Conservation (phyloP, 2,329 filamentous ascomycete species). For the Ophiostoma piceae region DNA sequence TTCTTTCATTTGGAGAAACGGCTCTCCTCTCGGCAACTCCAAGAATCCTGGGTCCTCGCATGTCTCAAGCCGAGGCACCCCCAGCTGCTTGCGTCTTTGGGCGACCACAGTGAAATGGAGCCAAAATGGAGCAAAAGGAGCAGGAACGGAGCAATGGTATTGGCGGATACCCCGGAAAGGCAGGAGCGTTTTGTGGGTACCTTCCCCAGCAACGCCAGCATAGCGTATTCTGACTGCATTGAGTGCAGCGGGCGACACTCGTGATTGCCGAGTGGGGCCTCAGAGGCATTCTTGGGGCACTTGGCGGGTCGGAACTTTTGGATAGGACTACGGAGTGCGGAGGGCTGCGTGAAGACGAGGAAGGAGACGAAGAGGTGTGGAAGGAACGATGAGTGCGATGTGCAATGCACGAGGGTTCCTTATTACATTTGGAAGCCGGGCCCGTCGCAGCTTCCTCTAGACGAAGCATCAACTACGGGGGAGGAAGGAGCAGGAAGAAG, state of each 20-base stretch:
- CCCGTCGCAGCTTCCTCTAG: background rate
- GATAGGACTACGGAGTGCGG: background rate
- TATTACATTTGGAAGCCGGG: background rate
- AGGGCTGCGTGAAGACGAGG: background rate
- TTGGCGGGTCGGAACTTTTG: background rate
- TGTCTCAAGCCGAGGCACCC: slow-evolving; percentile 26
- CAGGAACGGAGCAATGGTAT: slow-evolving; percentile 17
- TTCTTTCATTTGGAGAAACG: slow-evolving; percentile 12
- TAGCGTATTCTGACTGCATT: background rate
- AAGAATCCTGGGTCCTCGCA: slow-evolving; percentile 18
- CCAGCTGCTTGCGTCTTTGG: background rate
- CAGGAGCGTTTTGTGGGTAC: slow-evolving; percentile 16
- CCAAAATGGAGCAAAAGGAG: background rate
- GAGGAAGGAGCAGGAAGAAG: background rate
- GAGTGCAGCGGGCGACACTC: slow-evolving; percentile 16
- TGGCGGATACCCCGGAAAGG: slow-evolving; percentile 23
- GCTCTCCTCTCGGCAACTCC: slow-evolving; percentile 21
- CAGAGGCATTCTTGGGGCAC: slow-evolving; percentile 8
- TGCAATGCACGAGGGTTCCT: background rate
- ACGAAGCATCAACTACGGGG: background rate
- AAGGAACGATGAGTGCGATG: slow-evolving; percentile 12
- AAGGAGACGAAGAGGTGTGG: background rate
- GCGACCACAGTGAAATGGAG: background rate
- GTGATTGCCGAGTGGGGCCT: slow-evolving; percentile 28
- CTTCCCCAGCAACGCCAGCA: slow-evolving; percentile 24